Evolutionary conservation across 2,329 filamentous ascomycete genomes (phyloP), one percentile per base, ranked within the genome.

Genomic region (Dryadomyces quercus-mongolicae): DNA sequence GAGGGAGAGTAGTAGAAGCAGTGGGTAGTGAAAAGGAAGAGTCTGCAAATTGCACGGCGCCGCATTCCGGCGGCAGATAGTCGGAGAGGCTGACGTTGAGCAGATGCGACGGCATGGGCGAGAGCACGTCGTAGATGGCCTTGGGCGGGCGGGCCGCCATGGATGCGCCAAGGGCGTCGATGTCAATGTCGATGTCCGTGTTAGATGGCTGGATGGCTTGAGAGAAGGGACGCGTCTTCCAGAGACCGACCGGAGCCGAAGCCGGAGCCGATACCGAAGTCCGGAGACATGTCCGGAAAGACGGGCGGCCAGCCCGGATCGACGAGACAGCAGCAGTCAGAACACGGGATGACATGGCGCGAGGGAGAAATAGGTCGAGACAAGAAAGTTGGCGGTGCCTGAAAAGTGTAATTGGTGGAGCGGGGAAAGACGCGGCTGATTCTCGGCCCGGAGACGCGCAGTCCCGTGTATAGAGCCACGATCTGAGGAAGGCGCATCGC

Each of bases 41-140:
- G 42, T 49, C 53, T 10, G 42, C n/a, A 34, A 57, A 50, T 3
- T 15, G 16, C n/a, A 46, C 54, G 57, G 61, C 55, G 65, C 64
- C 42, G 65, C 71, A 59, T 65, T 69, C 42, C 63, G 58, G 51
- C 1, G 64, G 63, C 53, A 65, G 49, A 60, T 56, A 40, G 63
- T 63, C 54, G 55, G 60, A 57, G 1, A 92, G 75, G 9, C 82
- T 77, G 34, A 81, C 71, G 59, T 76, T 73, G 49, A 95, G 77
- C 48, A 88, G 80, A 67, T 83, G 74, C 0, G 82, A 84, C 31
- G 74, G 77, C 54, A 78, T 82, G 0, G 82, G 78, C 38, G 77
- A 74, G 48, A 78, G 67, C 57, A 68, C 66, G 63, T 77, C 74
- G 21, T 64, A 65, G 55, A 72, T 71, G 59, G 66, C 56, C 57